Evolutionary conservation across 768 basidiomycete species (phyloP).

Genomic region (Trametes gibbosa): DNA sequence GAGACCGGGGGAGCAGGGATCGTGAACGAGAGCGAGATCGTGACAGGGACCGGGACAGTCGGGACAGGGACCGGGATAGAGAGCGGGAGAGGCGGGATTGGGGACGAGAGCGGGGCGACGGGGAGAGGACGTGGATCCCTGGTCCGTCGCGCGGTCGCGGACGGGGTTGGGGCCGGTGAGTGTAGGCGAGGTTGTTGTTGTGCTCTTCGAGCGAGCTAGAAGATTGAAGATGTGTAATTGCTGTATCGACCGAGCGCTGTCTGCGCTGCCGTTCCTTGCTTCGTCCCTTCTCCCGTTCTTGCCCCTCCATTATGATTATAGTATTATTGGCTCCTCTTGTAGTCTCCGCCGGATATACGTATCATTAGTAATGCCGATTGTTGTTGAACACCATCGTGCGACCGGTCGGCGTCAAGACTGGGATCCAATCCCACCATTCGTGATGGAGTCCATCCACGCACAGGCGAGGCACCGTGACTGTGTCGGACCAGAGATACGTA

Average conservation of each 20-base stretch:
- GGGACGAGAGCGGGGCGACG: conserved; percentile 38
- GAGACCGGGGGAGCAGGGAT: conserved; percentile 10
- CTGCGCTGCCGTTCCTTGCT: neutral
- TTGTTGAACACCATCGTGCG: too few species aligned
- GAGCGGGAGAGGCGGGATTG: conserved; percentile 30
- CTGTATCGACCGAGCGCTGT: neutral
- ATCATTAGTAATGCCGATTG: neutral
- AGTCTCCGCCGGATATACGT: neutral
- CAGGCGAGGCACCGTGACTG: too few species aligned
- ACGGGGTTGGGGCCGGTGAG: conserved; percentile 5
- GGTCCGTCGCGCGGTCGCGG: conserved; percentile 16
- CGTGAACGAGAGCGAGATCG: conserved; percentile 8
- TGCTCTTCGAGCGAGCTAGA: neutral
- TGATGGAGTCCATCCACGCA: too few species aligned
- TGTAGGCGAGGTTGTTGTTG: neutral
- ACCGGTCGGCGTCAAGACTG: too few species aligned
- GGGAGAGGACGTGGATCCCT: conserved; percentile 14
- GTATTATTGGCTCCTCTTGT: conserved; percentile 1
- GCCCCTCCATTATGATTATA: conserved; percentile 2
- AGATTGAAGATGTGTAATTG: neutral
- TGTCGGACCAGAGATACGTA: too few species aligned
- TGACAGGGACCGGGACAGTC: conserved; percentile 39
- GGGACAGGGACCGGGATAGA: conserved; percentile 14
- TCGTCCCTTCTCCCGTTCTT: neutral
- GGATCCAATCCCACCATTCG: too few species aligned